These are phyloP conservation scores for Blastocystis sp. DNA, from an alignment of 352 stramenopile genomes.

Conservation along the genomic window DNA sequence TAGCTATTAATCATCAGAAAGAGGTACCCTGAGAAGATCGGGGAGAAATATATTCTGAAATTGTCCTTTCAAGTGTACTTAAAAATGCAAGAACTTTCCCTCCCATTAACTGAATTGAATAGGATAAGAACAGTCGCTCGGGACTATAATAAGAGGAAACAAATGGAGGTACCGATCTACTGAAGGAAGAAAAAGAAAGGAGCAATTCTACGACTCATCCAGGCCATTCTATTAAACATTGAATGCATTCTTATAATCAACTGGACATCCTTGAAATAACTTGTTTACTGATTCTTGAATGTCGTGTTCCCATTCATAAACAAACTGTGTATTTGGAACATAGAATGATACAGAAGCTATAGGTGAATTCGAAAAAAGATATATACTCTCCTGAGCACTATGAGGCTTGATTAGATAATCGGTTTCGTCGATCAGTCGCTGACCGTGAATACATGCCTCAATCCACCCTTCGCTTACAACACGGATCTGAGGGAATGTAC, in stretches of 20 bases:
- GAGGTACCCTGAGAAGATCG: neutral
- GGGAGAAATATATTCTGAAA: neutral
- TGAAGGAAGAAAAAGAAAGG: conserved; percentile 42
- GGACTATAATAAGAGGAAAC: neutral
- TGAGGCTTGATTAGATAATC: conserved; percentile 3
- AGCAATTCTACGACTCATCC: conserved; percentile 8
- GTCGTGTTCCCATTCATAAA: conserved; percentile 48
- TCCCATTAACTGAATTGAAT: conserved; percentile 20
- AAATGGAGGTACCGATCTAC: neutral
- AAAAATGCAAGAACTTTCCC: neutral
- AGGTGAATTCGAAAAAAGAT: neutral
- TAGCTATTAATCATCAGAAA: neutral
- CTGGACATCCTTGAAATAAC: neutral
- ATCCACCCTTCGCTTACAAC: conserved; percentile 48
- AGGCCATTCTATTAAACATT: neutral
- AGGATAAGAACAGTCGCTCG: conserved; percentile 27
- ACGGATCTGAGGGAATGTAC: conserved; percentile 45
- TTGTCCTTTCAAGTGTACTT: neutral
- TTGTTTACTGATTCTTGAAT: conserved; percentile 27
- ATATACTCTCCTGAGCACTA: neutral
- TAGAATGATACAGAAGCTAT: conserved; percentile 46
- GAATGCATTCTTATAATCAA: neutral
- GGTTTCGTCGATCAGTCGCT: neutral
- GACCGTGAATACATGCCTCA: neutral
- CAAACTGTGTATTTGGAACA: neutral